Conservation (phyloP, 768 basidiomycete species). For the Ramaria sp. region DNA sequence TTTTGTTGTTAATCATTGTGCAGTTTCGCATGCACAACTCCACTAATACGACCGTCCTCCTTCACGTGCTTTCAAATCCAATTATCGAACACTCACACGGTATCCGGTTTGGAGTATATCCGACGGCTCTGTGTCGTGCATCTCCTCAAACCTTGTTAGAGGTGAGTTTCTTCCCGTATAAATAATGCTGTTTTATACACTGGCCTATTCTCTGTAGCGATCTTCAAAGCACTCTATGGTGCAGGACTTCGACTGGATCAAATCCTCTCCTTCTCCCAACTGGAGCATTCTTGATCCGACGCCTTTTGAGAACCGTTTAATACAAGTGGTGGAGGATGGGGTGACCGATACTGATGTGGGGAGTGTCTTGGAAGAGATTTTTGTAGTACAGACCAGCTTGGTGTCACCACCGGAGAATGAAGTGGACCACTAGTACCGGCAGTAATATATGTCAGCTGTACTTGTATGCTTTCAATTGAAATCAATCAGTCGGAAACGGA, state of each 20-base stretch:
- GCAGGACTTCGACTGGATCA: conserved; percentile 82
- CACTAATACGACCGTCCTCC: conserved; percentile 47
- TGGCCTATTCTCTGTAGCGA: neutral
- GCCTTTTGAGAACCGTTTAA: neutral
- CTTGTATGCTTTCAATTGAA: no score
- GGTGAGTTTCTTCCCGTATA: conserved; percentile 3
- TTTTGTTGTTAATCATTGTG: neutral
- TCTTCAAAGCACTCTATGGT: conserved; percentile 34
- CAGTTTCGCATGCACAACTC: conserved; percentile 89
- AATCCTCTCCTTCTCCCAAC: conserved; percentile 66
- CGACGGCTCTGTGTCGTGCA: conserved; percentile 21
- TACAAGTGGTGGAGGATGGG: neutral
- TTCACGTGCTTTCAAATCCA: conserved; percentile 59
- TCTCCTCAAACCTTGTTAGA: conserved; percentile 2
- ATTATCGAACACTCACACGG: conserved; percentile 65
- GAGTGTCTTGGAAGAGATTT: neutral
- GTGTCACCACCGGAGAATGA: no score
- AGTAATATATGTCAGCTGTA: no score
- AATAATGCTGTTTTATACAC: neutral
- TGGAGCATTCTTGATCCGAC: conserved; percentile 28
- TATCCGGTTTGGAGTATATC: conserved; percentile 60
- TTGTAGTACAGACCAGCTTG: no score
- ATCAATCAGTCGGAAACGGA: no score
- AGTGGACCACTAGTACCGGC: no score
- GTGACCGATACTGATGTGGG: neutral